Conservation (phyloP, 768 basidiomycete genomes). For the Pulveroboletus sp. region DNA sequence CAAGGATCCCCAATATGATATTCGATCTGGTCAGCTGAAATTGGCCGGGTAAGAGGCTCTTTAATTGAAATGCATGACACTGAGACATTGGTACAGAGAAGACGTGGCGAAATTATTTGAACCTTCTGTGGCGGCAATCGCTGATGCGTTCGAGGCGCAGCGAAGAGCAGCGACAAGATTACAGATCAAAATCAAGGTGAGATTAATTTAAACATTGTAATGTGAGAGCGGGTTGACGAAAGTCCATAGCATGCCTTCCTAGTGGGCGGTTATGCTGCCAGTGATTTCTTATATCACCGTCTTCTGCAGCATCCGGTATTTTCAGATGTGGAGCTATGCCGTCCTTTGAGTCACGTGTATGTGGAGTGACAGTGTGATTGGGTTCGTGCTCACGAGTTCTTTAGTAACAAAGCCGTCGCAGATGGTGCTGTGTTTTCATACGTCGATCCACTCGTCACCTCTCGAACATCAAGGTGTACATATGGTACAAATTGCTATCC, state of each 20-base stretch:
- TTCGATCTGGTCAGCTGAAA: slow-evolving; percentile 35
- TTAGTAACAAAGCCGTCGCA: slow-evolving; percentile 45
- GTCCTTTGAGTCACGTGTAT: slow-evolving; percentile 49
- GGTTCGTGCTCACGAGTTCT: not conserved
- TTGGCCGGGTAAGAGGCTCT: slow-evolving; percentile 32
- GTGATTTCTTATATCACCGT: slow-evolving; percentile 39
- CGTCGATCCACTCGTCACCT: slow-evolving; percentile 43
- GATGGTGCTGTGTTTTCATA: slow-evolving; percentile 41
- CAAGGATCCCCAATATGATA: slow-evolving; percentile 30
- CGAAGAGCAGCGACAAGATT: slow-evolving; percentile 11
- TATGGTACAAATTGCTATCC: slow-evolving; percentile 32
- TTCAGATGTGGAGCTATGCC: slow-evolving; percentile 36
- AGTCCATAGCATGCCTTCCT: slow-evolving; percentile 36
- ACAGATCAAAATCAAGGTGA: slow-evolving; percentile 26
- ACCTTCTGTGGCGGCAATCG: slow-evolving; percentile 35
- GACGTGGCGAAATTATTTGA: slow-evolving; percentile 40
- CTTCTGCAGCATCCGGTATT: slow-evolving; percentile 36
- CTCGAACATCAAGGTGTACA: slow-evolving; percentile 39
- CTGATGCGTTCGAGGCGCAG: slow-evolving; percentile 32
- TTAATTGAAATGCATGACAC: not conserved
- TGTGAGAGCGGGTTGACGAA: not conserved
- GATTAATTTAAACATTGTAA: too few relatives aligned
- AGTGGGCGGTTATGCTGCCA: slow-evolving; percentile 49
- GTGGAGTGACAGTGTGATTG: slow-evolving; percentile 5
- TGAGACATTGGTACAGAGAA: slow-evolving; percentile 16